phyloP scores from a whole-genome alignment of 106 monocot genomes.

The Xerophyta viscosa region DNA sequence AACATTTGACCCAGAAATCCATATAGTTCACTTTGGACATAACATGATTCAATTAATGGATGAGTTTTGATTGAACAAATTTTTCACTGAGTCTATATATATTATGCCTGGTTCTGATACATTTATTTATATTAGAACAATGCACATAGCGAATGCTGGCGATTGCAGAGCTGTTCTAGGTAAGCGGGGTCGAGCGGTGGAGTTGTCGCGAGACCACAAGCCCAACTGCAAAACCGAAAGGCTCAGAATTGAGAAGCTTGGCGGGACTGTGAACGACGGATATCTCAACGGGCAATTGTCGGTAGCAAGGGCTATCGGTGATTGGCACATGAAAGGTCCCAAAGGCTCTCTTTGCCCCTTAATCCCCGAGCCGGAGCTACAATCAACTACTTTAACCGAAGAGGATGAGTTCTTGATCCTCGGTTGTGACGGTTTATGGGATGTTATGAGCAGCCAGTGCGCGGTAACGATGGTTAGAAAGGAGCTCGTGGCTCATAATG shows the following conservation, averaged over 20 bases:
- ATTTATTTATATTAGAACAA: slow-evolving; percentile 13
- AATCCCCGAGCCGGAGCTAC: slow-evolving; percentile 42
- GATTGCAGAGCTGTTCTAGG: slow-evolving; percentile 54
- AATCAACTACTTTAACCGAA: slow-evolving; percentile 19
- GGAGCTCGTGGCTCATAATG: slow-evolving; percentile 46
- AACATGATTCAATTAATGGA: no score
- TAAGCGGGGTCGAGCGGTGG: slow-evolving; percentile 47
- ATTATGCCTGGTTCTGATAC: background rate
- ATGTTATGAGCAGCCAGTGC: slow-evolving; percentile 62
- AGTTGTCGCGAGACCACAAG: slow-evolving; percentile 50
- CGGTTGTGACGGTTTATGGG: slow-evolving; percentile 57
- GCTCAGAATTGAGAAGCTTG: slow-evolving; percentile 40
- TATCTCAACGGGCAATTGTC: slow-evolving; percentile 56
- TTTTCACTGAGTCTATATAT: background rate
- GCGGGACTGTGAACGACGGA: slow-evolving; percentile 43
- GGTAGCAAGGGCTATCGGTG: slow-evolving; percentile 47
- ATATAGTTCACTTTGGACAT: no score
- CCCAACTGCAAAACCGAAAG: slow-evolving; percentile 37
- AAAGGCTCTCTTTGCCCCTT: slow-evolving; percentile 41
- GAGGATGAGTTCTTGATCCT: slow-evolving; percentile 58
- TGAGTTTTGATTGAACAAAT: background rate
- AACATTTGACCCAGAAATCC: no score
- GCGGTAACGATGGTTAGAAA: slow-evolving; percentile 46
- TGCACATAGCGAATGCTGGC: slow-evolving; percentile 45
- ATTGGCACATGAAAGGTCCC: slow-evolving; percentile 59